These are phyloP conservation scores for Amanita molliuscula DNA, from an alignment of 768 basidiomycete genomes.

Conservation along the genomic window DNA sequence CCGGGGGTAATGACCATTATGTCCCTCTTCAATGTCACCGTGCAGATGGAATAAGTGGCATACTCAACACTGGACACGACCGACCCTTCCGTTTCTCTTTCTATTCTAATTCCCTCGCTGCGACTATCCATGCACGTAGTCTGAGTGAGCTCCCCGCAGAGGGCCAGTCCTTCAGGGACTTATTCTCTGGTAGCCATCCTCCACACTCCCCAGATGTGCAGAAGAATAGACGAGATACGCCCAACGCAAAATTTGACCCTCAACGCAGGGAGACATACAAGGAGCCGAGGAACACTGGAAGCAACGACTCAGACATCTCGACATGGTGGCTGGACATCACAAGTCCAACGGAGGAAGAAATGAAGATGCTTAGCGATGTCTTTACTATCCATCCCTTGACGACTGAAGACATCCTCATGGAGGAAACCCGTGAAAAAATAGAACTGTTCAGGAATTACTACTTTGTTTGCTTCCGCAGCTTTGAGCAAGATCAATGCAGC, in stretches of 20 bases:
- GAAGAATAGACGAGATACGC: neutral
- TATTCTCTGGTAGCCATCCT: conserved; percentile 54
- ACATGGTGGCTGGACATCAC: conserved; percentile 98
- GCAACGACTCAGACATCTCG: conserved; percentile 48
- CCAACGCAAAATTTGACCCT: neutral
- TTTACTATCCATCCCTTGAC: conserved; percentile 97
- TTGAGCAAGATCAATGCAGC: conserved; percentile 97
- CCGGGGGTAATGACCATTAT: conserved; percentile 6
- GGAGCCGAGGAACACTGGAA: neutral
- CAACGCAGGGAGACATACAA: neutral
- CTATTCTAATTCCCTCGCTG: conserved; percentile 86
- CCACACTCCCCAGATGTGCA: conserved; percentile 1
- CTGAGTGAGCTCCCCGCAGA: conserved; percentile 90
- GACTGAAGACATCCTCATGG: conserved; percentile 98
- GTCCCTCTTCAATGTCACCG: conserved; percentile 9
- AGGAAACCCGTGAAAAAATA: conserved; percentile 99
- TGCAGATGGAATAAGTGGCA: conserved; percentile 18
- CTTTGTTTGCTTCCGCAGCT: conserved; percentile 96
- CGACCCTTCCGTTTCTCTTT: conserved; percentile 97
- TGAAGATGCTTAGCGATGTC: conserved; percentile 96
- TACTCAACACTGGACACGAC: conserved; percentile 52
- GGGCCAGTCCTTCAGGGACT: conserved; percentile 84
- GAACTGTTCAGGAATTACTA: conserved; percentile 99
- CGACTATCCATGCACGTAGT: conserved; percentile 92
- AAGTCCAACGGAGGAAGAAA: conserved; percentile 94